A percentile compares a stretch with the other conserved stretches of the same genome.
phyloP scores from a whole-genome alignment of 768 basidiomycete genomes.

The Atractiella rhizophila region DNA sequence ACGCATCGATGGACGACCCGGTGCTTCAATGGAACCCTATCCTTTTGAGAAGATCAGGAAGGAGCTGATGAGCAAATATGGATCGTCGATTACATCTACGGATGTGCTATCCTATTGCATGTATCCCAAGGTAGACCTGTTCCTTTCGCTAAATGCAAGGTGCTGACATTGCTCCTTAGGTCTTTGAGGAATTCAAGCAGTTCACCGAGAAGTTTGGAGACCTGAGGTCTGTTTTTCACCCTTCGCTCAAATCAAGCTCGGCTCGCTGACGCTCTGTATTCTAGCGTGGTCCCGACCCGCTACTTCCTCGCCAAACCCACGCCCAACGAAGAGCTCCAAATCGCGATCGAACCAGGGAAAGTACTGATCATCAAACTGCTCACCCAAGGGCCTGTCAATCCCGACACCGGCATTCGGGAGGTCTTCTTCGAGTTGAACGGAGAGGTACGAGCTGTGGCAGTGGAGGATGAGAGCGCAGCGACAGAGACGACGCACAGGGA shows the following conservation, averaged over 20 bases:
- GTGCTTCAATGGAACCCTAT: slow-evolving; percentile 56
- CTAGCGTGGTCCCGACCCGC: slow-evolving; percentile 82
- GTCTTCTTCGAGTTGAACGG: slow-evolving; percentile 63
- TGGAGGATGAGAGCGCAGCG: slow-evolving; percentile 91
- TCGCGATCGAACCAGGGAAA: slow-evolving; percentile 53
- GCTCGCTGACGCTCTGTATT: slow-evolving; percentile 10
- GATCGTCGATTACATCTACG: slow-evolving; percentile 72
- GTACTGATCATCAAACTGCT: slow-evolving; percentile 85
- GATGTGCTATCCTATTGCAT: slow-evolving; percentile 92
- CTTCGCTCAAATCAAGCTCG: not conserved
- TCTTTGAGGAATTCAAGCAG: slow-evolving; percentile 72
- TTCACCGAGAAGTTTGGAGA: slow-evolving; percentile 73
- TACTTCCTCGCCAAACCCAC: slow-evolving; percentile 86
- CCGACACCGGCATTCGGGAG: slow-evolving; percentile 74
- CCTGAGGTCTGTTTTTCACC: slow-evolving; percentile 3
- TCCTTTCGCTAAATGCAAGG: slow-evolving; percentile 6
- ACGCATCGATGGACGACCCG: slow-evolving; percentile 80
- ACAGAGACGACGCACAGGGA: slow-evolving; percentile 85
- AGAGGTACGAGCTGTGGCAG: slow-evolving; percentile 74
- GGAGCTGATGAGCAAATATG: slow-evolving; percentile 69
- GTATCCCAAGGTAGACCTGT: slow-evolving; percentile 71
- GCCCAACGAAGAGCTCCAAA: slow-evolving; percentile 60
- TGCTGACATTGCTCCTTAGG: too few species aligned
- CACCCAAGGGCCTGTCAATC: slow-evolving; percentile 78
- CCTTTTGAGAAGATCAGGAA: slow-evolving; percentile 77